Conservation (phyloP, 306 rosid species). For the Glycine latifolia region DNA sequence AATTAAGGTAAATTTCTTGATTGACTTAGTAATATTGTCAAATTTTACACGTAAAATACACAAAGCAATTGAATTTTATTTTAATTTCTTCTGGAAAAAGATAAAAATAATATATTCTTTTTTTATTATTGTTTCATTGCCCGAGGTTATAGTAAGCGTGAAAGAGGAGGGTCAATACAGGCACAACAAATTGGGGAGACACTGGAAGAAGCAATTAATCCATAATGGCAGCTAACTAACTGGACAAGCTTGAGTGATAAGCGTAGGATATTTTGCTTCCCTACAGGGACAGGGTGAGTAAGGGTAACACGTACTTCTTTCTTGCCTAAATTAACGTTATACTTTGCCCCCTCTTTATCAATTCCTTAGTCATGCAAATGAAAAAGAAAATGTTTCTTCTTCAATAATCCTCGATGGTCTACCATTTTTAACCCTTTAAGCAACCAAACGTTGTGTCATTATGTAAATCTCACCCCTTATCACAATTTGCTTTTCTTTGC, state of each 20-base stretch:
- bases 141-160: background rate
- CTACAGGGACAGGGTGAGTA: background rate
- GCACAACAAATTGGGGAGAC: background rate
- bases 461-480: background rate
- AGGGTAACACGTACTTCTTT: background rate
- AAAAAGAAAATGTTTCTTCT: background rate
- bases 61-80: background rate
- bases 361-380: constrained; percentile 22
- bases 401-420: background rate
- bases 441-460: too few species aligned
- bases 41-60: too few species aligned
- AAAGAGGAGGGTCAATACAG: background rate
- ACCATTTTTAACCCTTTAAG: background rate
- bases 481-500: background rate
- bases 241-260: background rate
- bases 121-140: background rate
- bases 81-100: background rate
- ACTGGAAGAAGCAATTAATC: background rate
- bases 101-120: background rate
- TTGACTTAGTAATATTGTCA: too few species aligned
- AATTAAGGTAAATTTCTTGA: too few species aligned
- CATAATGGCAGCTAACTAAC: too few species aligned
- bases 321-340: background rate
- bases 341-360: background rate
- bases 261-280: background rate